Evolutionary conservation across 345 rosid genomes (phyloP).

Genomic region (Sonneratia caseolaris): DNA sequence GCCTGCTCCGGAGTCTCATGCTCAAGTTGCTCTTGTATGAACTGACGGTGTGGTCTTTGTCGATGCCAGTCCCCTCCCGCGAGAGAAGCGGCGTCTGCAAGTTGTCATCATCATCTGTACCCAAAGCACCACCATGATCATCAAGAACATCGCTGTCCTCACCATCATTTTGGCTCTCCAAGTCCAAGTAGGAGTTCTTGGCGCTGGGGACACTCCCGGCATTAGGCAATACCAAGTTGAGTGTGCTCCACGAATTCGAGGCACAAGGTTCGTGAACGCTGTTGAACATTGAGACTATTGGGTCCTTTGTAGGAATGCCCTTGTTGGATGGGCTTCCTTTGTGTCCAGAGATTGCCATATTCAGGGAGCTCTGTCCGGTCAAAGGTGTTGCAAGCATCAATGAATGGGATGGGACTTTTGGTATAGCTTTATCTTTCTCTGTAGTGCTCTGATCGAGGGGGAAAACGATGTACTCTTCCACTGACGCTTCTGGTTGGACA

Average conservation of each 20-base stretch:
- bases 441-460: conserved; percentile 15
- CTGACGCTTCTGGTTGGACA: background rate
- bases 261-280: too few species aligned
- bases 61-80: conserved; percentile 69
- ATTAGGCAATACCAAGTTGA: too few species aligned
- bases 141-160: conserved; percentile 44
- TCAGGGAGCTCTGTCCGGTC: conserved; percentile 57
- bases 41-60: conserved; percentile 57
- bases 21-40: conserved; percentile 46
- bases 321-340: too few species aligned
- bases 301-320: too few species aligned
- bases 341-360: conserved; percentile 6
- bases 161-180: conserved; percentile 54
- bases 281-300: too few species aligned
- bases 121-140: conserved; percentile 25
- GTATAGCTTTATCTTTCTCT: conserved; percentile 49
- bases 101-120: conserved; percentile 61
- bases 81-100: conserved; percentile 77
- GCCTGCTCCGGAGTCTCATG: conserved; percentile 66
- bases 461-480: background rate
- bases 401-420: conserved; percentile 78
- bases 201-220: conserved; percentile 18
- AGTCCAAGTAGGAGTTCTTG: conserved; percentile 53
- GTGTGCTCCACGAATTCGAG: too few species aligned
- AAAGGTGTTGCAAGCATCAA: conserved; percentile 57